Base-by-base conservation (phyloP, 2,329 filamentous ascomycete genomes). In the Albophoma yamanashiensis region DNA sequence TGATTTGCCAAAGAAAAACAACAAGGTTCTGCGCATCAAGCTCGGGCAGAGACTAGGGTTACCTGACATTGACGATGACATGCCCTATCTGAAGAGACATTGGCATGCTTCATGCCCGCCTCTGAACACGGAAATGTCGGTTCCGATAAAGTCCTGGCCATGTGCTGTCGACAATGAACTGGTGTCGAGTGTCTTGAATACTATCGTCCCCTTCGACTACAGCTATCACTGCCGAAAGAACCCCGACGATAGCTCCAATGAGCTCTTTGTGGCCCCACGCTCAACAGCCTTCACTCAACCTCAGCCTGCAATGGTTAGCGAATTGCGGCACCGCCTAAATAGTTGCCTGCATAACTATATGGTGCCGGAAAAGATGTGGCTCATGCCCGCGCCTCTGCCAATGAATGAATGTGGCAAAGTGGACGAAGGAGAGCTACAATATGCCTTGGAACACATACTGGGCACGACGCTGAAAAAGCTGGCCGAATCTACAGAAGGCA, bases 21-120 rank as follows among this genome's bases (percentile, higher is more conserved):
- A 82, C 72, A 85, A 85, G 64, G 72, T 83, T n/a, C 69, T 83
- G 27, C 77, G 82, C 2, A 81, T 83, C 65, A 78, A 75, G 62
- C 70, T 85, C 5, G 77, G 74, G 0, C 74, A 83, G 59, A 73
- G 82, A 3, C 69, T 84, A 5, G 67, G 69, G 2, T 64, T 84
- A 20, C 71, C 75, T 0, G 70, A 74, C 2, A 62, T 82, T 12
- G 76, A 75, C 0, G 79, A 83, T 36, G 69, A 73, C 6, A 78
- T 73, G 4, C 71, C 74, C 2, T 74, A 78, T 58, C 67, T 76
- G 0, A 67, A 73, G 4, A 73, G 78, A n/a, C 80, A 84, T 62
- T 81, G 74, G 68, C 74, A 82, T 59, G 81, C 78, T 0, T 64
- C 66, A 4, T 83, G 79, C 60, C 80, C 81, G 0, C 73, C 76